Evolutionary conservation across 345 rosid genomes (phyloP).

Genomic region (Carallia pectinifolia): DNA sequence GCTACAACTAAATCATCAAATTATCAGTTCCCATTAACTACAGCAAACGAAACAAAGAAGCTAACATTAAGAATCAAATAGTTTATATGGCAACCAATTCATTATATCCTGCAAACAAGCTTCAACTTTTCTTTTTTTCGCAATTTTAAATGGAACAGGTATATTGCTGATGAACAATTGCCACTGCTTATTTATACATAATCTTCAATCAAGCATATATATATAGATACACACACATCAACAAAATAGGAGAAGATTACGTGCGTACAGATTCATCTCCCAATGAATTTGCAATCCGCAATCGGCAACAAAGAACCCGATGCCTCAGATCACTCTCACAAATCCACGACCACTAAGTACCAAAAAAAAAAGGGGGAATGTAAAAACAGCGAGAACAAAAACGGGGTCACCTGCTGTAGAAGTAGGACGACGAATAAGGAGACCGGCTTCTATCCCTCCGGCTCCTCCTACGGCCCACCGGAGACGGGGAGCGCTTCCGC

Average conservation of each 20-base stretch:
- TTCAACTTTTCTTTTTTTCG: too few relatives aligned
- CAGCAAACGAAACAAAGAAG: slow-evolving; percentile 12
- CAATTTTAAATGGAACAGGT: too few relatives aligned
- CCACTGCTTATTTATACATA: too few relatives aligned
- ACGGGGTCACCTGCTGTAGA: slow-evolving; percentile 90
- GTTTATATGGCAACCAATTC: slow-evolving; percentile 3
- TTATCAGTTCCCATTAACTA: slow-evolving; percentile 6
- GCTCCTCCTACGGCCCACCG: slow-evolving; percentile 68
- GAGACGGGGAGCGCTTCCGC: slow-evolving; percentile 72
- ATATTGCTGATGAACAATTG: too few relatives aligned
- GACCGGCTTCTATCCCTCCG: slow-evolving; percentile 79
- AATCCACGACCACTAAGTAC: slow-evolving; percentile 18
- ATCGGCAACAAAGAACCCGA: slow-evolving; percentile 27
- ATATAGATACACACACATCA: slow-evolving; percentile 7
- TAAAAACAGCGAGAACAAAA: slow-evolving; percentile 28
- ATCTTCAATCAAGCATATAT: background rate
- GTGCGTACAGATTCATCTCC: slow-evolving; percentile 26
- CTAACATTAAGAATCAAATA: slow-evolving; percentile 7
- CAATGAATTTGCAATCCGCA: slow-evolving; percentile 28
- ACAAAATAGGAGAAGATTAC: slow-evolving; percentile 22
- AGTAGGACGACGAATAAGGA: slow-evolving; percentile 61
- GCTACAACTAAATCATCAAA: slow-evolving; percentile 6
- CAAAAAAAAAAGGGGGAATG: slow-evolving; percentile 17
- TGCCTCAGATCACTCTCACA: slow-evolving; percentile 43
- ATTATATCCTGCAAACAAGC: background rate